Base-by-base conservation (phyloP, 2,329 filamentous ascomycete species). In the Cladophialophora carrionii region DNA sequence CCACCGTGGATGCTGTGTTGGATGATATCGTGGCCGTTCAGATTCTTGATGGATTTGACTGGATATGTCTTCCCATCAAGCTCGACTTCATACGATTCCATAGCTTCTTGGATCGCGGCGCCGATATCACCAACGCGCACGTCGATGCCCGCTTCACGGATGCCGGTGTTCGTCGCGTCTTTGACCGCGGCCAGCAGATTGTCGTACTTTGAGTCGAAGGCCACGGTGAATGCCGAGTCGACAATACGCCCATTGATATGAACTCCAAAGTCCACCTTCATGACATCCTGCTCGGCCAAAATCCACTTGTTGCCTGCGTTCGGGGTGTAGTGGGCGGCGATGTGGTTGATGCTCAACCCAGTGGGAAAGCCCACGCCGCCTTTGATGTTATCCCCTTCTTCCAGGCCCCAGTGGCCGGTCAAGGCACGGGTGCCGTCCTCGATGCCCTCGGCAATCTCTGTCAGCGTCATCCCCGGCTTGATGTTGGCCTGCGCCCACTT, bases 31-130 rank as follows among this genome's bases (percentile, higher is more conserved):
- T 97, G 93, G 9, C 92, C 92, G 74, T 90, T 94, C 66, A 96
- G 82, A 80, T 95, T 95, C 70, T 90, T 88, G 75, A 96, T 94
- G 70, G 88, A 85, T 81, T 95, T 96, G 76, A 96, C 85, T 0
- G 90, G 91, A 73, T 91, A 87, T 12, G 87, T 92, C 48, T 85
- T 87, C 68, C 91, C 91, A 76, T 89, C 87, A 70, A 96, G 85
- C 77, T 95, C 90, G 57, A 94, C 86, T 79, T 96, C 92, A 78
- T 94, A 95, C 77, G 90, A 93, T 80, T 96, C 92, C 92, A 96
- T 96, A 31, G 89, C 86, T 78, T 96, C 92, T 78, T 96, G 92
- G 72, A 96, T 94, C 20, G 87, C 84, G 9, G 86, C 90, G 66
- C 92, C 91, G 69, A 96, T 90, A 73, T 96, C 92, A 69, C 90